Conservation (phyloP, 768 basidiomycete genomes). For the Collybia mongolica region DNA sequence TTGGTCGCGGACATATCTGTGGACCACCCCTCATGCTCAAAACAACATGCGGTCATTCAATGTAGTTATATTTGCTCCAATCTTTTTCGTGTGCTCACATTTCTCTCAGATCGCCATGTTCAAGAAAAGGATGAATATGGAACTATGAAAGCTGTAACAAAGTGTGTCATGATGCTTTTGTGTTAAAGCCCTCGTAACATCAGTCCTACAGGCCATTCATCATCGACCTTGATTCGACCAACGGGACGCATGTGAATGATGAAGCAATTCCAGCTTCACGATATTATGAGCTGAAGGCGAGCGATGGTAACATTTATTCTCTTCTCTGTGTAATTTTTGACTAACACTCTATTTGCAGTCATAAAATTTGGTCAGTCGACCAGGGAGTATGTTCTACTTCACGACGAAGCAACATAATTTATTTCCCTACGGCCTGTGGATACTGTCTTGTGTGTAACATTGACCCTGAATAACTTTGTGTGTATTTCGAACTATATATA, state of each 20-base stretch:
- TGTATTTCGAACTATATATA: conserved; percentile 2
- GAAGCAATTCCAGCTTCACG: conserved; percentile 80
- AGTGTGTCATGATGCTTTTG: conserved; percentile 52
- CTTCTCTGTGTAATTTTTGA: conserved; percentile 2
- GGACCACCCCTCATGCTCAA: conserved; percentile 97
- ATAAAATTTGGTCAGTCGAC: conserved; percentile 83
- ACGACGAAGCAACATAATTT: conserved; percentile 62
- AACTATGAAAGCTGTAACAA: conserved; percentile 69
- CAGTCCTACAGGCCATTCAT: conserved; percentile 75
- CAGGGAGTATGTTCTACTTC: conserved; percentile 82
- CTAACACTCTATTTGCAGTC: conserved; percentile 40
- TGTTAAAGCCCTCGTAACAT: conserved; percentile 4
- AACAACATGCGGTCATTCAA: conserved; percentile 97
- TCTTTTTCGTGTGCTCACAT: background rate
- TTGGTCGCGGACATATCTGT: conserved; percentile 84
- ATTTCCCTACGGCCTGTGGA: background rate
- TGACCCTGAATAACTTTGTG: background rate
- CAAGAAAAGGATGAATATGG: conserved; percentile 89
- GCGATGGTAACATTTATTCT: conserved; percentile 58
- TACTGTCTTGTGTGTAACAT: background rate
- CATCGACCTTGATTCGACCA: conserved; percentile 98
- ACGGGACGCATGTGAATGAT: conserved; percentile 91
- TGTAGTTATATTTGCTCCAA: conserved; percentile 45
- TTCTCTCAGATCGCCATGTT: conserved; percentile 68
- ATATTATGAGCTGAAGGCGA: conserved; percentile 79